Conservation (phyloP, 257 asterid genomes). For the Nicotiana tomentosiformis region DNA sequence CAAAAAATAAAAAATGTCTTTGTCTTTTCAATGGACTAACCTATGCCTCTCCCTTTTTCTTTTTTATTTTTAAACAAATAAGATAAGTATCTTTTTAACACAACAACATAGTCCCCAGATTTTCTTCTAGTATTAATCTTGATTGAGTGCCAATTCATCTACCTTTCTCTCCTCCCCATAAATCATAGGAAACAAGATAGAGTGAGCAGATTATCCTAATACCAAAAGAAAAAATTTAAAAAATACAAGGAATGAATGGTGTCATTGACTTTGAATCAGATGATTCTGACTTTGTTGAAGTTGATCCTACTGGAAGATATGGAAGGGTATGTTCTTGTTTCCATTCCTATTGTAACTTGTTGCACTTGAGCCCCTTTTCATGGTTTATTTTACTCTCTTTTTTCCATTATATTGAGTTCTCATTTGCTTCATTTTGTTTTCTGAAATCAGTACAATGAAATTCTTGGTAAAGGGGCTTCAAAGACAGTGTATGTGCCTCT, state of each 20-base stretch:
- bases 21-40: slow-evolving; percentile 40
- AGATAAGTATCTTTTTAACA: neutral
- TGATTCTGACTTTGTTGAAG: slow-evolving; percentile 74
- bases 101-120: slow-evolving; percentile 20
- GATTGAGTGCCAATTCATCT: slow-evolving; percentile 1
- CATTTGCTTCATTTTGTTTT: slow-evolving; percentile 7
- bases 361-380: neutral
- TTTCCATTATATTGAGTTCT: neutral
- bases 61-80: neutral
- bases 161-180: slow-evolving; percentile 1
- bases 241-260: slow-evolving; percentile 48
- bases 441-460: slow-evolving; percentile 75
- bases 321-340: slow-evolving; percentile 60
- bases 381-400: neutral
- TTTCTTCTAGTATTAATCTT: slow-evolving; percentile 14
- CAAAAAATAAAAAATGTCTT: neutral
- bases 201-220: neutral
- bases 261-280: slow-evolving; percentile 51
- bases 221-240: neutral
- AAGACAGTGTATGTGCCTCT: slow-evolving; percentile 73
- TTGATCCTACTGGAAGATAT: slow-evolving; percentile 95
- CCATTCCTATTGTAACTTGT: neutral
- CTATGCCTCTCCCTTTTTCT: slow-evolving; percentile 23
- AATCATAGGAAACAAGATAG: neutral
- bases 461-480: slow-evolving; percentile 96